Conservation (phyloP, 495 filamentous ascomycete genomes). For the Chaetomium cochliodes region DNA sequence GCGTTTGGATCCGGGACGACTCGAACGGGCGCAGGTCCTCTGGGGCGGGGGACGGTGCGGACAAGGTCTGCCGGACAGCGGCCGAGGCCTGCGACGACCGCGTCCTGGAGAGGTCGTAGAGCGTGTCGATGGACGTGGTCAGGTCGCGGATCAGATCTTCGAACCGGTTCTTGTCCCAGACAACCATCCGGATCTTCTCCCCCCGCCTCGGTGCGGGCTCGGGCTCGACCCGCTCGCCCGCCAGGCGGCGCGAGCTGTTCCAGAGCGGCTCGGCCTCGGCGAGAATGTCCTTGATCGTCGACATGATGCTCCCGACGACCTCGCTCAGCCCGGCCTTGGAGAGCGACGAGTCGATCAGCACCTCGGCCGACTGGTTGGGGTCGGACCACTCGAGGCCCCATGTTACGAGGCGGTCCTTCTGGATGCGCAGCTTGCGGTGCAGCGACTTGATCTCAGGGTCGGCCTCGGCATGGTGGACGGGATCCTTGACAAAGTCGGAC, state of each 20-base stretch:
- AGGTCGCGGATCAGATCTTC: conserved; percentile 73
- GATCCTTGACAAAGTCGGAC: conserved; percentile 76
- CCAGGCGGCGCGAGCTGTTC: conserved; percentile 47
- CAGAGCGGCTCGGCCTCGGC: conserved; percentile 82
- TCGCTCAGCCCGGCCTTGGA: conserved; percentile 82
- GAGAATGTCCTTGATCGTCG: conserved; percentile 81
- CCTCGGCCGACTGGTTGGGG: conserved; percentile 59
- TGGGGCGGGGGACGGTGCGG: conserved; percentile 32
- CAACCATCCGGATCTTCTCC: conserved; percentile 48
- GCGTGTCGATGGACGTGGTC: conserved; percentile 80
- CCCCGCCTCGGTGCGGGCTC: conserved; percentile 40
- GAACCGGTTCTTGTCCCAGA: conserved; percentile 61
- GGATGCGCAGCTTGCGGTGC: conserved; percentile 59
- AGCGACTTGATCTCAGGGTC: conserved; percentile 56
- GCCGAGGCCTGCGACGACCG: conserved; percentile 48
- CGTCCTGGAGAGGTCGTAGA: conserved; percentile 81
- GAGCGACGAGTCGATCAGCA: conserved; percentile 74
- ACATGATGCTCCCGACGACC: conserved; percentile 84
- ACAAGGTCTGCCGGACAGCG: conserved; percentile 26
- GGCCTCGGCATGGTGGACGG: conserved; percentile 55
- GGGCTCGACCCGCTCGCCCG: conserved; percentile 44
- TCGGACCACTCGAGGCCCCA: conserved; percentile 95
- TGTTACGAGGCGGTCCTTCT: conserved; percentile 73
- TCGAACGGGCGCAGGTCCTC: conserved; percentile 53
- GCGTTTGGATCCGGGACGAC: conserved; percentile 55